Evolutionary conservation across 371 early-diverging fungal species (phyloP), one percentile per base, ranked within the genome.

Genomic region (Quaeritorhiza haematococci): DNA sequence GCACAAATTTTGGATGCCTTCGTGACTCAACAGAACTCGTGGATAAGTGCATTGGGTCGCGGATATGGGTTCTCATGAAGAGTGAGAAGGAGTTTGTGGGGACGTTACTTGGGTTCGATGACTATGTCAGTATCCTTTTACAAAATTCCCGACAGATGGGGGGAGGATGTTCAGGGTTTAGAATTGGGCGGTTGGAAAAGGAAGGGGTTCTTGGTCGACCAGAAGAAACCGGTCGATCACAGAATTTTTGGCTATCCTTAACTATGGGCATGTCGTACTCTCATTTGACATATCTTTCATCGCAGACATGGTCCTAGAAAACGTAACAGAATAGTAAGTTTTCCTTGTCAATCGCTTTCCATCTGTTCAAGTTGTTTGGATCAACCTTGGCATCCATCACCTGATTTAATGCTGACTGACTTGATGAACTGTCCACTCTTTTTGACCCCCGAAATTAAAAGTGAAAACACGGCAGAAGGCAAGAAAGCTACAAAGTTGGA

Each of bases 11-110:
- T n/a, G n/a, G n/a, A n/a, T n/a, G n/a, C n/a, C n/a, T n/a, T n/a
- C n/a, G n/a, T n/a, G n/a, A n/a, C n/a, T n/a, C 21, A 7, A 45
- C 57, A 92, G 97, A 98, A 68, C 83, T 98, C 47, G 92, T 98
- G 62, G 98, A 98, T 74, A 91, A 94, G 63, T 96, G 96, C 75
- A 93, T 96, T 62, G 96, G 97, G 19, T 93, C 93, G 44, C 82
- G 84, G 62, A 93, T 98, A 58, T 94, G 95, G 94, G 94, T 96
- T 3, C 71, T 94, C 50, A 93, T 98, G 94, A 96, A 94, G 77
- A 79, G 81, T 33, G 91, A 94, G 52, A 92, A 90, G 71, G 98
- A 98, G 74, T 95, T 96, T 63, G 85, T 86, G 23, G 98, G 98
- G 23, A 91, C 91, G 26, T 76, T 98, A 55, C 76, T 89, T 4